Evolutionary conservation across 371 early-diverging fungal species (phyloP).

Genomic region (Rhizopus sp.): DNA sequence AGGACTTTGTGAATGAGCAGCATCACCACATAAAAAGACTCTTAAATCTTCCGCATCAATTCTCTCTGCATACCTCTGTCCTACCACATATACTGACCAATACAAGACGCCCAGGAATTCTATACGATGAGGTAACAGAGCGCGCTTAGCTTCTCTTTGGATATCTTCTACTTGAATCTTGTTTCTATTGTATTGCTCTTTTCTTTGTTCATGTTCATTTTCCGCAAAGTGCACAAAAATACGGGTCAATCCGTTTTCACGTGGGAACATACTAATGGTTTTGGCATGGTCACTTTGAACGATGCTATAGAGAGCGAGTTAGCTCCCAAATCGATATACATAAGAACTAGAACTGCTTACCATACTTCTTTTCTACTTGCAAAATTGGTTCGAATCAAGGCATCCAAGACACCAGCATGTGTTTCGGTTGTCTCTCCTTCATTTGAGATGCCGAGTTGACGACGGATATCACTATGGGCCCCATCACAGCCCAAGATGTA

Average conservation of each 20-base stretch:
- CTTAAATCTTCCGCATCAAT: conserved; percentile 35
- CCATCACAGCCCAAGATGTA: conserved; percentile 50
- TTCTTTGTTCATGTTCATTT: conserved; percentile 40
- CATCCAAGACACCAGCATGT: conserved; percentile 49
- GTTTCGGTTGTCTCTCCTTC: conserved; percentile 47
- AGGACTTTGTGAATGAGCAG: conserved; percentile 50
- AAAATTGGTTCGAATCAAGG: conserved; percentile 47
- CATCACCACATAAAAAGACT: conserved; percentile 48
- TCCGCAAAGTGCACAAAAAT: conserved; percentile 50
- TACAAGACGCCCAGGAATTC: conserved; percentile 50
- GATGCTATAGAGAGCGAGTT: conserved; percentile 23
- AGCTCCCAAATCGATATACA: not conserved
- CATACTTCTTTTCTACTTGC: conserved; percentile 46
- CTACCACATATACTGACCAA: conserved; percentile 52
- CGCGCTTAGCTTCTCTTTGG: conserved; percentile 49
- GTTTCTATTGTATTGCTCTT: conserved; percentile 48
- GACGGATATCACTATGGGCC: conserved; percentile 45
- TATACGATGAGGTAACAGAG: conserved; percentile 42
- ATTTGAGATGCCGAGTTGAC: conserved; percentile 36
- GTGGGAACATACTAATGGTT: conserved; percentile 44
- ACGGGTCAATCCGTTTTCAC: conserved; percentile 48
- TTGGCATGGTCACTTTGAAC: conserved; percentile 42
- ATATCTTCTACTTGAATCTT: conserved; percentile 52
- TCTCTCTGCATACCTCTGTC: conserved; percentile 37
- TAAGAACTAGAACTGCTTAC: conserved; percentile 19